Conservation (phyloP, 2,329 filamentous ascomycete genomes). For the Exserohilum rostratum region DNA sequence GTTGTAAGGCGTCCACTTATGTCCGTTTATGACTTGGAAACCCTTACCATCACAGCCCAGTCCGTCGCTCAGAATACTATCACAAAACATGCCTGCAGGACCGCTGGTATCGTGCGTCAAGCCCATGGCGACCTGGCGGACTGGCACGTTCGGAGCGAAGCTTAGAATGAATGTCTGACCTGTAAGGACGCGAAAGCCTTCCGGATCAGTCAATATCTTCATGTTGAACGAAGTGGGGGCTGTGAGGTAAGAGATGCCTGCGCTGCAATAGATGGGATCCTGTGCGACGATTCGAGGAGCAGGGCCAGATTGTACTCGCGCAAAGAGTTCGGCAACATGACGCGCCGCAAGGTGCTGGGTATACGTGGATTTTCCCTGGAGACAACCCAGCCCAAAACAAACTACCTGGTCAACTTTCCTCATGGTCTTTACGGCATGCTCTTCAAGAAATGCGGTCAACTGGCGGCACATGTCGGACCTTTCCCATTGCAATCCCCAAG, state of each 20-base stretch:
- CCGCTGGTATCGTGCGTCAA: too few species aligned
- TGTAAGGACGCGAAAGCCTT: too few species aligned
- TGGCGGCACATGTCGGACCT: neutral
- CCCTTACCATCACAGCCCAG: too few species aligned
- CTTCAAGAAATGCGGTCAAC: neutral
- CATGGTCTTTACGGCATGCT: neutral
- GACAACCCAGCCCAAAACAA: neutral
- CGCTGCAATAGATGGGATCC: neutral
- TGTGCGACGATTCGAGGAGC: neutral
- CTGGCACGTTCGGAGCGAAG: too few species aligned
- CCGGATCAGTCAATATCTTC: too few species aligned
- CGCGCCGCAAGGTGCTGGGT: neutral
- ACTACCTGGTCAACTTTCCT: neutral
- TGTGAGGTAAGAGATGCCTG: neutral
- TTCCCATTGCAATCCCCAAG: neutral
- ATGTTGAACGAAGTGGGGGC: neutral
- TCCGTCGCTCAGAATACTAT: too few species aligned
- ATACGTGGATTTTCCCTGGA: neutral
- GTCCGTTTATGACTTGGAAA: too few species aligned
- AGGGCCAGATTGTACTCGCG: neutral
- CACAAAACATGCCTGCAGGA: too few species aligned
- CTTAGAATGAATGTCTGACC: too few species aligned
- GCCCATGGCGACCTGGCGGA: too few species aligned
- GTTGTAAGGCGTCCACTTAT: too few species aligned
- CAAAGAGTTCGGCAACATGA: neutral